Evolutionary conservation across 2,329 filamentous ascomycete species (phyloP).

Genomic region (Alternaria burnsii): DNA sequence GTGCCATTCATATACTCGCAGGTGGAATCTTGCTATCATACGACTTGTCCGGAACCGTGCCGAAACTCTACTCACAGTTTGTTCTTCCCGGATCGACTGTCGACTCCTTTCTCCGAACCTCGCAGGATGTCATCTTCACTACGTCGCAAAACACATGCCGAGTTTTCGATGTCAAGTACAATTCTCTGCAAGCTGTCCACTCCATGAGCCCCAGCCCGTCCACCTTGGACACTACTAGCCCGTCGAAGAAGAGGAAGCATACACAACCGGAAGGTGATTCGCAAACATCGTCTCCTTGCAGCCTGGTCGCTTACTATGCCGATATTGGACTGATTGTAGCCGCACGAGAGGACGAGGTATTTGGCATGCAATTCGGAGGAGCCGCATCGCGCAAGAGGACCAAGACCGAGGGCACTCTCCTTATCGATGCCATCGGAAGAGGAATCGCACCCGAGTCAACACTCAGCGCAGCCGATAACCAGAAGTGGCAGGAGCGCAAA

Average conservation of each 20-base stretch:
- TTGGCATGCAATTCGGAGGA: constrained; percentile 67
- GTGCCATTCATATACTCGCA: constrained; percentile 68
- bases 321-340: constrained; percentile 73
- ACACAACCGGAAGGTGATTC: constrained; percentile 48
- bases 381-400: constrained; percentile 46
- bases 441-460: constrained; percentile 54
- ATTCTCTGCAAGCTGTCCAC: constrained; percentile 57
- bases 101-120: constrained; percentile 71
- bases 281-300: constrained; percentile 52
- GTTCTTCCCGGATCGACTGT: constrained; percentile 62
- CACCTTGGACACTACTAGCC: constrained; percentile 41
- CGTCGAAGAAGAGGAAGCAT: constrained; percentile 48
- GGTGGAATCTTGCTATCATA: constrained; percentile 66
- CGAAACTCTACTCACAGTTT: constrained; percentile 64
- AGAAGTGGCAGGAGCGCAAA: constrained; percentile 42
- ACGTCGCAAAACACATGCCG: constrained; percentile 64
- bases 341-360: constrained; percentile 68
- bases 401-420: constrained; percentile 60
- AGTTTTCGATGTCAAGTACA: constrained; percentile 73
- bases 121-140: constrained; percentile 70
- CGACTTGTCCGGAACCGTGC: constrained; percentile 69
- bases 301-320: constrained; percentile 62
- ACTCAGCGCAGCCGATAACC: constrained; percentile 18
- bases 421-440: constrained; percentile 78
- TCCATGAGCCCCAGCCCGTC: constrained; percentile 36